Base-by-base conservation (phyloP, 2,329 filamentous ascomycete genomes). In the Aureobasidium vineae region DNA sequence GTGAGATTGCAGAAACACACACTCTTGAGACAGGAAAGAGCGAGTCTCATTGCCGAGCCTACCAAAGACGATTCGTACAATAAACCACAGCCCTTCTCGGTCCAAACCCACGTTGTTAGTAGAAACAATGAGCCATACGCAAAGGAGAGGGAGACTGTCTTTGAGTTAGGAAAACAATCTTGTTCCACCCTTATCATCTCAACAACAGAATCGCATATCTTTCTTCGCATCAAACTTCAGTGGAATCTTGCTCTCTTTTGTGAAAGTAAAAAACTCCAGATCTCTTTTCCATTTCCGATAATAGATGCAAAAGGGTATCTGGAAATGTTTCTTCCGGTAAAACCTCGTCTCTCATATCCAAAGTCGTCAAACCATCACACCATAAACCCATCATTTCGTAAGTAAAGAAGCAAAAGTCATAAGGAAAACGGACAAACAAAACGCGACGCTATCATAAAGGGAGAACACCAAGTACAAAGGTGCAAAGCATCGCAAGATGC, bases 351-450 rank as follows among this genome's bases (percentile, higher is more conserved):
- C 50, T 52, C n/a, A 23, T 13, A 41, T 19, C 8, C 21, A 26
- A 41, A 41, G 43, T 41, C 53, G 19, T 56, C 53, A 60, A 60
- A 33, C 56, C 40, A 23, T 60, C 56, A 60, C 41, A 47, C 56
- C 56, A 60, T 60, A 45, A 60, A 33, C 15, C 23, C 41, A 60
- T 60, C 56, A 60, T 31, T 26, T 45, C 56, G 56, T 60, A 57
- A 57, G 36, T 16, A 40, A 26, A 40, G 36, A 41, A 60, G 15
- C 16, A 45, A 26, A 36, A 21, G 23, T 45, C 56, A 41, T 60
- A 47, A 33, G 15, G 1, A 2, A 23, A 47, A 60, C 7, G 19
- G 40, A 60, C 36, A 47, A 45, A 47, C 56, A 60, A 33, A 33
- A 31, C 41, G 38, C 38, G 23, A 57, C 54, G 54, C 54, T 57